Conservation (phyloP, 106 monocot species). For the Hemerocallis citrina region DNA sequence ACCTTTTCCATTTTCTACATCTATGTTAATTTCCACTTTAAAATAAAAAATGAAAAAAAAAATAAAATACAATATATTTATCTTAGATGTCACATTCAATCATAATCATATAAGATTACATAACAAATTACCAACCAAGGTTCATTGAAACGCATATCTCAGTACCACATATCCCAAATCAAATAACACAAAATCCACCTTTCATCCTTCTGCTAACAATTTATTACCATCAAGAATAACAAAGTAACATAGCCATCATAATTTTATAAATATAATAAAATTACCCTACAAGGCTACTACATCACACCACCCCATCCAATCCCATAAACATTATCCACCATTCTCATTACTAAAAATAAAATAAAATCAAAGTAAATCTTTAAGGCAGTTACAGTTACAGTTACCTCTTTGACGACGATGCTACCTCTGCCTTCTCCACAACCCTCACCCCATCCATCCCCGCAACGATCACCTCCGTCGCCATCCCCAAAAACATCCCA, state of each 20-base stretch:
- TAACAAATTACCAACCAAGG: not conserved
- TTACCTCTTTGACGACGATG: not conserved
- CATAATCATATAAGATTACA: not conserved
- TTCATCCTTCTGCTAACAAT: too few species aligned
- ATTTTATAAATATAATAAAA: too few species aligned
- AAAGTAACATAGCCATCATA: too few species aligned
- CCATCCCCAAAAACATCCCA: conserved; percentile 87
- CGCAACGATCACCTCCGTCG: conserved; percentile 63
- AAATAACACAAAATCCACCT: not conserved
- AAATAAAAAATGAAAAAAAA: not conserved
- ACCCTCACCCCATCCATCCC: conserved; percentile 49
- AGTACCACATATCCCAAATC: too few species aligned
- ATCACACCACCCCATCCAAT: not conserved
- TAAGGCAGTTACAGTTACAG: not conserved
- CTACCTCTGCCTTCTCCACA: conserved; percentile 11
- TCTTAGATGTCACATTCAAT: not conserved
- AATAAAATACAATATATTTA: not conserved
- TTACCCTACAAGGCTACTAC: too few species aligned
- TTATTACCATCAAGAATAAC: too few species aligned
- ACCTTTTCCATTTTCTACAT: too few species aligned
- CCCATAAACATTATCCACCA: not conserved
- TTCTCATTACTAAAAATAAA: not conserved
- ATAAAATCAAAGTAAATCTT: not conserved
- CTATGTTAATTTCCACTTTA: not conserved
- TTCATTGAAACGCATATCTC: too few species aligned